A percentile compares a stretch with the other conserved stretches of the same genome.
Evolutionary conservation across 495 filamentous ascomycete genomes (phyloP).

Genomic region (Penicillium paxilli): DNA sequence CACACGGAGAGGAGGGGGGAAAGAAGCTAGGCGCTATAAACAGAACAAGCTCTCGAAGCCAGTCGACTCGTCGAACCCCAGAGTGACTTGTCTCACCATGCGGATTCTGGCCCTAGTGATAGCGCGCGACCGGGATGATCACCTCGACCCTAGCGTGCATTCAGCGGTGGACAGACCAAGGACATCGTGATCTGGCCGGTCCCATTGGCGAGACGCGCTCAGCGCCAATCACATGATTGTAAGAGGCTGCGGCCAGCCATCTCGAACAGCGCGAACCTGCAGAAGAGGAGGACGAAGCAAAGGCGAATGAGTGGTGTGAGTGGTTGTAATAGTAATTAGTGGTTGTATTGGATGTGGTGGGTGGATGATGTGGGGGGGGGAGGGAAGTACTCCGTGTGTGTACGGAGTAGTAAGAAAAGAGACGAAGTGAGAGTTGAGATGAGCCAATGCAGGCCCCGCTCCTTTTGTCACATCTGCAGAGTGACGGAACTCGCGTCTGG

Average conservation of each 20-base stretch:
- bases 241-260: slow-evolving; percentile 39
- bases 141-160: slow-evolving; percentile 25
- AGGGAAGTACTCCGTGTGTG: no score
- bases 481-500: slow-evolving; percentile 22
- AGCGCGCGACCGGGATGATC: slow-evolving; percentile 27
- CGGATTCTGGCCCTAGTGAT: slow-evolving; percentile 24
- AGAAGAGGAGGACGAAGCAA: slow-evolving; percentile 15
- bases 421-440: slow-evolving; percentile 6
- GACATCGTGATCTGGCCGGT: slow-evolving; percentile 16
- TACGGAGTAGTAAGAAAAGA: no score
- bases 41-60: slow-evolving; percentile 2
- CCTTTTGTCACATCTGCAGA: slow-evolving; percentile 32
- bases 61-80: slow-evolving; percentile 15
- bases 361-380: no score
- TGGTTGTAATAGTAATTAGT: no score
- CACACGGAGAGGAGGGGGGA: not conserved
- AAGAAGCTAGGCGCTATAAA: slow-evolving; percentile 5
- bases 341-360: no score
- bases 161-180: slow-evolving; percentile 10
- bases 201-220: slow-evolving; percentile 27
- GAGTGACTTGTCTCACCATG: slow-evolving; percentile 28
- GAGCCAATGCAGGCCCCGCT: slow-evolving; percentile 27
- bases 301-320: slow-evolving; percentile 25
- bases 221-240: slow-evolving; percentile 44
- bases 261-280: slow-evolving; percentile 41